A percentile compares a stretch with the other conserved stretches of the same genome.
These are phyloP conservation scores for Pinus taeda DNA, from an alignment of 75 land plant genomes.

Conservation along the genomic window DNA sequence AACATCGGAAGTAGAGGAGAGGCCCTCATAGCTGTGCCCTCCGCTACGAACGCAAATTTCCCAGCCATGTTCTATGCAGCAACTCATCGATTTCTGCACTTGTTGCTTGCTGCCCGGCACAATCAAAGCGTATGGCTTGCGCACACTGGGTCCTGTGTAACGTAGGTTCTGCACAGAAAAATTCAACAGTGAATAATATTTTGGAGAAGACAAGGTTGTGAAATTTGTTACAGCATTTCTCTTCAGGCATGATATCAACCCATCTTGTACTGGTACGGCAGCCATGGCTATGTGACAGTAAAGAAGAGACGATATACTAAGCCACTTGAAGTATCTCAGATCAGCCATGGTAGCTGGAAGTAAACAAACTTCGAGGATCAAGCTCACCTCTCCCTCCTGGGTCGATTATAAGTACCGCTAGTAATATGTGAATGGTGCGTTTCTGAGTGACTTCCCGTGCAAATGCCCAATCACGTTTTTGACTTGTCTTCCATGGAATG, in stretches of 20 bases:
- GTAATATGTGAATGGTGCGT: no score
- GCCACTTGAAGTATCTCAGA: no score
- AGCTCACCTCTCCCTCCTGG: no score
- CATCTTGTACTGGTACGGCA: neutral
- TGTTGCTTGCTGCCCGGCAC: constrained; percentile 7
- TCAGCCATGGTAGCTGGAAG: no score
- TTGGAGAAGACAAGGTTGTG: neutral
- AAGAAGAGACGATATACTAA: no score
- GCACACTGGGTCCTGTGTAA: constrained; percentile 12
- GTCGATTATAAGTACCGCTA: no score
- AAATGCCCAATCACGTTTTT: no score
- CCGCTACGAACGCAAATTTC: constrained; percentile 24
- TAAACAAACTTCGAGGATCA: no score
- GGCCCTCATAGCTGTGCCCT: constrained; percentile 34
- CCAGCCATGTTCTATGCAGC: constrained; percentile 4
- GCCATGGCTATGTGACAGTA: no score
- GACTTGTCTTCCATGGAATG: no score
- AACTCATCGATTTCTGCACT: constrained; percentile 6
- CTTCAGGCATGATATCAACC: neutral
- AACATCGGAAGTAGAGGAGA: constrained; percentile 13
- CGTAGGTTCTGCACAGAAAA: constrained; percentile 33
- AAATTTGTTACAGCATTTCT: no score
- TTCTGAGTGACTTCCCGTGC: no score
- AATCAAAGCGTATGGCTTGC: constrained; percentile 15
- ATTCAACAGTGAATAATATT: constrained; percentile 5